Evolutionary conservation across 257 asterid genomes (phyloP), one percentile per base, ranked within the genome.

Genomic region (Ocimum tenuiflorum): DNA sequence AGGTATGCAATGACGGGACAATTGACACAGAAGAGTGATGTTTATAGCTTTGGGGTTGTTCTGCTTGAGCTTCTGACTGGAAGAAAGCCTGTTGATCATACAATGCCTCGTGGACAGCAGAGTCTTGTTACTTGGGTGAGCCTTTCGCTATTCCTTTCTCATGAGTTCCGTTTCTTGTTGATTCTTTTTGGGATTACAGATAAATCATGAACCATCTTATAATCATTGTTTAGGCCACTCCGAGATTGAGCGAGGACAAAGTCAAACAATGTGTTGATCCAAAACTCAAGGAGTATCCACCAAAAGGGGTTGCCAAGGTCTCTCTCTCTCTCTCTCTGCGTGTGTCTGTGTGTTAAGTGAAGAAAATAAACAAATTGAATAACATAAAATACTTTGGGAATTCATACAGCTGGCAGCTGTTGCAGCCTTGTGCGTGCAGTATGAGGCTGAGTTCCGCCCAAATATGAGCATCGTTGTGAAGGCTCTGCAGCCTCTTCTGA

Each of bases 1-100:
- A 89, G 96, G 75, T 89, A 89, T 69, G 96, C 96, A 76, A 89
- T 89, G 96, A 89, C 96, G 0, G 96, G 96, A 52, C 96, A 89
- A 29, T 77, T 89, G 84, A 89, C 96, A 4, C 96, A 87, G 78
- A 89, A 89, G 84, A 89, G 96, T 41, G 96, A 89, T 29, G 96
- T 89, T 52, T 89, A 89, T 76, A 89, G 96, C 78, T 89, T 89
- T 68, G 96, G 96, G 43, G 96, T 89, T 60, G 96, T 86, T 74
- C 79, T 89, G 35, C 96, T 89, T 45, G 96, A 89, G 83, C 91
- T 89, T 75, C 78, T 89, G 74, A 89, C 96, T 11, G 96, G 96
- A 59, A 83, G 96, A 76, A 89, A 89, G 78, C 96, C 96, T 45
- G 96, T 89, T 61, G 96, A 89, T 79, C 96, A 89, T 72, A 89